phyloP scores from a whole-genome alignment of 2,329 filamentous ascomycete genomes.

The Xylariaceae sp. region DNA sequence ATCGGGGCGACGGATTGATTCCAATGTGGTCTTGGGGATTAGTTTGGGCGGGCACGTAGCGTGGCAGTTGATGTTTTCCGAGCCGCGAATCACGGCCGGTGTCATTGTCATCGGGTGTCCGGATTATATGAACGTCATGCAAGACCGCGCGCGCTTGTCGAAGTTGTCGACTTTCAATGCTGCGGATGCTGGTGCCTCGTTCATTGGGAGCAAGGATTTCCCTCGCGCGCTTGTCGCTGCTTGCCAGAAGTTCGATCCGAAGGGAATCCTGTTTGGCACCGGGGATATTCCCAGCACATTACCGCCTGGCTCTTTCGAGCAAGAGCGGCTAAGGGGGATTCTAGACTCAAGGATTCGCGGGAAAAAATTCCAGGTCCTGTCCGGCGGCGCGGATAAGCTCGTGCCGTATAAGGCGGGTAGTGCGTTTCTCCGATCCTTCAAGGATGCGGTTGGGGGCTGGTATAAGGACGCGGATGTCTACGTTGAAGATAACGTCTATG shows the following conservation, averaged over 20 bases:
- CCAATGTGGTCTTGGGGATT: constrained; percentile 75
- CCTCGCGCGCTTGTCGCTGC: constrained; percentile 62
- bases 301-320: constrained; percentile 35
- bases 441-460: constrained; percentile 49
- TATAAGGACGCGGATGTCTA: constrained; percentile 52
- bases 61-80: constrained; percentile 78
- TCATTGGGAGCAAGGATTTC: constrained; percentile 76
- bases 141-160: constrained; percentile 69
- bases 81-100: constrained; percentile 72
- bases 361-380: constrained; percentile 63
- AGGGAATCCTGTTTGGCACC: constrained; percentile 64
- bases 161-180: constrained; percentile 62
- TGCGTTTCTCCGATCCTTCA: constrained; percentile 60
- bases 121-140: constrained; percentile 75
- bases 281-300: constrained; percentile 32
- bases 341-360: constrained; percentile 50
- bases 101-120: constrained; percentile 85
- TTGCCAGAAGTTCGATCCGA: constrained; percentile 68
- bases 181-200: constrained; percentile 51
- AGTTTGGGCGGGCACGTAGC: constrained; percentile 83
- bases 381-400: constrained; percentile 64
- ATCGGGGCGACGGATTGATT: constrained; percentile 41
- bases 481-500: constrained; percentile 64
- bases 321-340: constrained; percentile 41
- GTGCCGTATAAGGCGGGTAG: constrained; percentile 63